Conservation (phyloP, 2,329 filamentous ascomycete species). For the Truncatella angustata region DNA sequence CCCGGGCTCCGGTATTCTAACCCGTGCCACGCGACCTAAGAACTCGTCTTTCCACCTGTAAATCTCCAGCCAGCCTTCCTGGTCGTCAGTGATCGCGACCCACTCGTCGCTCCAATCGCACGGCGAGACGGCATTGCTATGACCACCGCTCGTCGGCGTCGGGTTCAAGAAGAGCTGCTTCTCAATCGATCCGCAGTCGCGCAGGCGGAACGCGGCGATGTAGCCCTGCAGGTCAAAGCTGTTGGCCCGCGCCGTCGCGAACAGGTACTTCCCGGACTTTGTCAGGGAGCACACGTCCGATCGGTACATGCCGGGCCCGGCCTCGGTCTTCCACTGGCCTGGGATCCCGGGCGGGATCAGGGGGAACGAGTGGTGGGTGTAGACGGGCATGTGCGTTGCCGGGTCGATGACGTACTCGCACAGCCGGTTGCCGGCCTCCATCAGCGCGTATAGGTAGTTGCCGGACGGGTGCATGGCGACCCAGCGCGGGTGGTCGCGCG, state of each 20-base stretch:
- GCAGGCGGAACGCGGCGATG: conserved; percentile 75
- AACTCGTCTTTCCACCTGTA: conserved; percentile 85
- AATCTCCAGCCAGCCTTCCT: conserved; percentile 83
- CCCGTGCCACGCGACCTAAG: conserved; percentile 71
- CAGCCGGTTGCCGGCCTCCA: conserved; percentile 85
- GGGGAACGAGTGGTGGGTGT: conserved; percentile 73
- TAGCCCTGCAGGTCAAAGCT: conserved; percentile 75
- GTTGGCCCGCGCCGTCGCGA: conserved; percentile 81
- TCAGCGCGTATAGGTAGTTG: conserved; percentile 78
- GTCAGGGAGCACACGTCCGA: conserved; percentile 80
- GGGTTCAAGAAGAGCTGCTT: conserved; percentile 77
- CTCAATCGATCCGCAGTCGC: conserved; percentile 68
- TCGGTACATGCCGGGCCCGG: conserved; percentile 77
- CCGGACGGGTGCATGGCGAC: conserved; percentile 79
- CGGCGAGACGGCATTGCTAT: conserved; percentile 84
- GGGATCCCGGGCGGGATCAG: conserved; percentile 73
- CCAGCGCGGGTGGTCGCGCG: conserved; percentile 81
- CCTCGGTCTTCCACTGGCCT: conserved; percentile 44
- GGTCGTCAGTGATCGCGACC: conserved; percentile 86
- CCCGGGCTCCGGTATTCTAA: conserved; percentile 79
- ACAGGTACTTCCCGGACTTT: conserved; percentile 70
- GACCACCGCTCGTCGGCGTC: conserved; percentile 82
- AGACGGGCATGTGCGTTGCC: conserved; percentile 70
- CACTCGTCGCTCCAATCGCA: conserved; percentile 85
- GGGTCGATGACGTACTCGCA: conserved; percentile 80